These are phyloP conservation scores for Aspergillus incahuasiensis DNA, from an alignment of 495 filamentous ascomycete species.

Conservation along the genomic window DNA sequence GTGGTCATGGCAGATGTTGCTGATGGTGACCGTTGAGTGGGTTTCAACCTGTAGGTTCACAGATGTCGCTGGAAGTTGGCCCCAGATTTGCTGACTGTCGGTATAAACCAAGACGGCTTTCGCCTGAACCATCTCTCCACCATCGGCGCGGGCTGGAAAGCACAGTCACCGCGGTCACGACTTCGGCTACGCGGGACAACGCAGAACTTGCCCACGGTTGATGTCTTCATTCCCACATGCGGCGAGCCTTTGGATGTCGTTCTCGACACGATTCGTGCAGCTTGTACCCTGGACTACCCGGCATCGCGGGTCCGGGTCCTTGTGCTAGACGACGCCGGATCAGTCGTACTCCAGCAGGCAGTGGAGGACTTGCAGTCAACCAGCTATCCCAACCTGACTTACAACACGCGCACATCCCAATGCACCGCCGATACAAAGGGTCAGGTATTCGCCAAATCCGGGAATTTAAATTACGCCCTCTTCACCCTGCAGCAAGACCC, in stretches of 20 bases:
- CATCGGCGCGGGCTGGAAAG: constrained; percentile 15
- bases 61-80: constrained; percentile 5
- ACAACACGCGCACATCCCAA: constrained; percentile 41
- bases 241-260: constrained; percentile 47
- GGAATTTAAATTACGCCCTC: constrained; percentile 51
- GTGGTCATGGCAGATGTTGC: constrained; percentile 29
- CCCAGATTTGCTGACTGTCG: constrained; percentile 5
- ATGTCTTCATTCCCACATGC: constrained; percentile 47
- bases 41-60: constrained; percentile 24
- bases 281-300: constrained; percentile 47
- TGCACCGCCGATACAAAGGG: constrained; percentile 15
- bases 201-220: constrained; percentile 35
- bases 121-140: constrained; percentile 25
- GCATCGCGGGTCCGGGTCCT: constrained; percentile 40
- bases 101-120: background rate
- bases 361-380: constrained; percentile 20
- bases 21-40: constrained; percentile 26
- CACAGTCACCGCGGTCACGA: constrained; percentile 2
- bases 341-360: constrained; percentile 27
- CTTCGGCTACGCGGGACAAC: constrained; percentile 21
- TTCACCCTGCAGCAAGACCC: constrained; percentile 33
- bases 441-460: constrained; percentile 48
- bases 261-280: constrained; percentile 47
- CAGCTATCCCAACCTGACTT: constrained; percentile 39
- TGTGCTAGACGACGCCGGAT: constrained; percentile 47